Base-by-base conservation (phyloP, 2,329 filamentous ascomycete species). In the Allantophomopsis lycopodina region DNA sequence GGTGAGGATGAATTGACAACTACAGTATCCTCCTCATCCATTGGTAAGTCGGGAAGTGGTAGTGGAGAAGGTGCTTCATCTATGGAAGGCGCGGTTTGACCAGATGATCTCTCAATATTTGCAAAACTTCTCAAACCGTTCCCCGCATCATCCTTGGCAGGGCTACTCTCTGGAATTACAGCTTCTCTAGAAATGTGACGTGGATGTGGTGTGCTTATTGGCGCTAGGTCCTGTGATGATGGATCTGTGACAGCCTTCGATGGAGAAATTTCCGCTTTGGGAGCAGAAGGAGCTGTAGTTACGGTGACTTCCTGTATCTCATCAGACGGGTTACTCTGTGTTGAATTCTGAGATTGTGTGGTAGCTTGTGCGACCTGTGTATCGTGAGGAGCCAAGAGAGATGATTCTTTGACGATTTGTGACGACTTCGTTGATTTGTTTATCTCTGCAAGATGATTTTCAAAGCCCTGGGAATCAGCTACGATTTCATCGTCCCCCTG, bases 401-500 rank as follows among this genome's bases (percentile, higher is more conserved):
- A 28, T 35, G 31, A 13, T 20, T 28, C 18, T 10, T 12, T 16
- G 15, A 32, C 30, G 6, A 23, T 37, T 37, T 37, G 8, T 20
- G 17, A 37, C 13, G 35, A 37, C n/a, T 18, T 36, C 8, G 21
- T 36, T 8, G 34, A 10, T n/a, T 20, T 10, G 16, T 4, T 12
- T 36, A 16, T 35, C 33, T 30, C 40, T 40, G 8, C 5, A 3
- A 28, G 23, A 28, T 28, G 23, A 10, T 28, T 20, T 20, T 20
- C 23, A 28, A 28, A 28, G 23, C 23, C 23, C 23, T 55, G 51
- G 13, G 51, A 53, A 39, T 55, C 51, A 4, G 46, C 47, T 39
- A 56, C 43, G 3, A 53, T 36, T n/a, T 51, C 47, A 18, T 52
- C 48, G 18, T 48, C 41, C 30, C 43, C 46, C 21, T 53, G 50